A percentile compares a stretch with the other conserved stretches of the same genome.
phyloP scores from a whole-genome alignment of 805 yeast genomes.

The Candida bentonensis region DNA sequence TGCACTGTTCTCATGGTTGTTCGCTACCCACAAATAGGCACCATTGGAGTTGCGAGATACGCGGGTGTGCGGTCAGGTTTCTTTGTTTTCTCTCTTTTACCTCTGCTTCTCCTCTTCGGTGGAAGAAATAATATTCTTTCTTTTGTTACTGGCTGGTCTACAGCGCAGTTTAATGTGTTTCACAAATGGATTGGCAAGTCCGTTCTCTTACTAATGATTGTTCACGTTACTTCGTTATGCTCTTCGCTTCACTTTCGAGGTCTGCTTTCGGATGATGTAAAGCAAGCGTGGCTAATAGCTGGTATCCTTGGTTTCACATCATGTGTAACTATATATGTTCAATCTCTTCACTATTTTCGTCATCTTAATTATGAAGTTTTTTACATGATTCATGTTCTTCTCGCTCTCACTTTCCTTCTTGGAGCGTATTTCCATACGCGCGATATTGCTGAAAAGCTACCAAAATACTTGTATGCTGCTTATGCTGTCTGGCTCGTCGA shows the following conservation, averaged over 20 bases:
- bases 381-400: conserved; percentile 37
- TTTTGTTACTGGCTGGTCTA: conserved; percentile 41
- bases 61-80: conserved; percentile 6
- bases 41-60: background rate
- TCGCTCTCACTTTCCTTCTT: conserved; percentile 39
- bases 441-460: conserved; percentile 29
- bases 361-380: conserved; percentile 45
- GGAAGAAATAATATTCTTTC: conserved; percentile 53
- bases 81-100: conserved; percentile 23
- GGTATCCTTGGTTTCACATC: background rate
- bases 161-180: conserved; percentile 38
- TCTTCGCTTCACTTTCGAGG: background rate
- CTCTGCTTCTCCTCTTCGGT: conserved; percentile 47
- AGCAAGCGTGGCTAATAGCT: background rate
- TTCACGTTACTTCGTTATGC: conserved; percentile 31
- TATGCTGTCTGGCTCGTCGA: conserved; percentile 63
- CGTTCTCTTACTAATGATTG: conserved; percentile 30
- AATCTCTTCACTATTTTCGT: conserved; percentile 39
- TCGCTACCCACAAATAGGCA: background rate
- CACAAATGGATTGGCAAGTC: conserved; percentile 53
- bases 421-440: conserved; percentile 47
- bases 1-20: background rate
- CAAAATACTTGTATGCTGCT: conserved; percentile 33
- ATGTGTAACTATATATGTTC: conserved; percentile 24
- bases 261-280: background rate